A percentile compares a stretch with the other conserved stretches of the same genome.
Evolutionary conservation across 768 basidiomycete genomes (phyloP).

Genomic region (Pisolithus sp.): DNA sequence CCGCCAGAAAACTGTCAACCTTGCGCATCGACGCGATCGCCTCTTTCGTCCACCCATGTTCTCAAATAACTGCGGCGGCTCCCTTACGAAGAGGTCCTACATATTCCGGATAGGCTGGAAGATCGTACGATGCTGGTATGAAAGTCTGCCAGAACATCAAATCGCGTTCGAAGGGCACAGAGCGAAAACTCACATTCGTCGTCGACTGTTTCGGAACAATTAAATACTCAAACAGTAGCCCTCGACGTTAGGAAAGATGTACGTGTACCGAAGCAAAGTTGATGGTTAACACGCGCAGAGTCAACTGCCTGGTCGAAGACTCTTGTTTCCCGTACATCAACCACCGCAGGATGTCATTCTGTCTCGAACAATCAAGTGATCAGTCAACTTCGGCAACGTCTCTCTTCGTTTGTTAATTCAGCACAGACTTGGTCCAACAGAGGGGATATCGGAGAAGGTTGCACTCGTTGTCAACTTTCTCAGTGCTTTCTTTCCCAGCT

Average conservation of each 20-base stretch:
- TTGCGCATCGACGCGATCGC: slow-evolving; percentile 27
- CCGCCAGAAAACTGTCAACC: slow-evolving; percentile 37
- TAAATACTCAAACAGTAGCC: neutral
- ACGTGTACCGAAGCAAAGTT: slow-evolving; percentile 13
- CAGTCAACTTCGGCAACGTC: too few relatives aligned
- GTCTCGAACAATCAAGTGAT: too few relatives aligned
- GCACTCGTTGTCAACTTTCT: slow-evolving; percentile 61
- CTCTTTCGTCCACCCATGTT: slow-evolving; percentile 26
- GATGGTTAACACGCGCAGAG: neutral
- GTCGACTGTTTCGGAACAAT: neutral
- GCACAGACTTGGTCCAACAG: slow-evolving; percentile 77
- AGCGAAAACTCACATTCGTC: neutral
- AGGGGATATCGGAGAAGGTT: slow-evolving; percentile 84
- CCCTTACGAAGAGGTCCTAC: slow-evolving; percentile 33
- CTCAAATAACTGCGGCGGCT: slow-evolving; percentile 21
- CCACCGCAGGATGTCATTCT: neutral
- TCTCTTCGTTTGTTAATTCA: neutral
- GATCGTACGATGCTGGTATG: slow-evolving; percentile 28
- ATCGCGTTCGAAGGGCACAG: neutral
- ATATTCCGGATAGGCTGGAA: slow-evolving; percentile 32
- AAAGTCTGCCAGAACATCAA: slow-evolving; percentile 18
- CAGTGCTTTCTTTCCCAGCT: slow-evolving; percentile 72
- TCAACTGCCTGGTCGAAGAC: neutral
- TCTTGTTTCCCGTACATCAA: neutral
- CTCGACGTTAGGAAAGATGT: neutral